Evolutionary conservation across 2,329 filamentous ascomycete species (phyloP), one percentile per base, ranked within the genome.

Genomic region (Fusarium multiceps): DNA sequence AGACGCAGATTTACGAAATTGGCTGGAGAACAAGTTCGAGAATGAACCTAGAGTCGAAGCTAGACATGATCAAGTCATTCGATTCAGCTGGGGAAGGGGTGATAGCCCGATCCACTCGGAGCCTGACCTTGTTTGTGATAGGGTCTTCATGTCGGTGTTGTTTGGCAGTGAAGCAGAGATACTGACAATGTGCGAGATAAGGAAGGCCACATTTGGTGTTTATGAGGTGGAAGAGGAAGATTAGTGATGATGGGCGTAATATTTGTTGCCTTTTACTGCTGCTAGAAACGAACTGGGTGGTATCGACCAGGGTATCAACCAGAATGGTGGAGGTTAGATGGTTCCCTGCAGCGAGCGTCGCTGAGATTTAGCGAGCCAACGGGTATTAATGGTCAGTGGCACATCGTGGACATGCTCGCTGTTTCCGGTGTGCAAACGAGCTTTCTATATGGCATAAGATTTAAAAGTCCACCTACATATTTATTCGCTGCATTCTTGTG

Each of bases 21-120:
- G 21, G 4, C 58, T 60, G 8, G 9, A 10, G 4, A 34, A n/a
- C 2, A 16, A 21, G n/a, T 59, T 60, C 3, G 9, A 49, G 4
- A 9, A 50, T 2, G 13, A 34, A 0, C 34, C 55, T 0, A 16
- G 27, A 59, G 34, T 59, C 5, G 8, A 42, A 4, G 27, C 49
- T 28, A 55, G 42, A 7, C 43, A 18, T 1, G 55, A 55, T 0
- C 11, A 59, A 50, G 18, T 60, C 1, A 55, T 59, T 13, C 55
- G 58, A 6, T 60, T 60, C 2, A 50, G 27, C 4, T 60, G 58
- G 42, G 58, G 58, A 6, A 14, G 27, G 2, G 55, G 18, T 12
- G 16, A 59, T 0, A 60, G 58, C 1, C 58, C 58, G 1, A 8
- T 59, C 1, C 55, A 60, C 34, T 60, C 58, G n/a, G 58, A 60